Base-by-base conservation (phyloP, 768 basidiomycete species). In the Pisolithus marmoratus region DNA sequence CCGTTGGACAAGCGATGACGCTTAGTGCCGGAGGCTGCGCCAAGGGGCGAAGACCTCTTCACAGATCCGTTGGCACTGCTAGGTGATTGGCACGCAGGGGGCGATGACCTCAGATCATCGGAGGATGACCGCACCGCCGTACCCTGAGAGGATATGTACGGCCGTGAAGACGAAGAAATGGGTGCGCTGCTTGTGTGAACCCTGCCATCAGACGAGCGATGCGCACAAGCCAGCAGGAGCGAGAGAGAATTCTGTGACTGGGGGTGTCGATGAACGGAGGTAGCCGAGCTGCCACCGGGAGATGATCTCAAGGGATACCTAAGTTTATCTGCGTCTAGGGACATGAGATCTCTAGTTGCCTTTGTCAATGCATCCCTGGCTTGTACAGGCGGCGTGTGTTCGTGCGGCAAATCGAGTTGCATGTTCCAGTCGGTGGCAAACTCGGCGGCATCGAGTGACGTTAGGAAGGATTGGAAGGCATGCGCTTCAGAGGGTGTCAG, bases 271-370 rank as follows among this genome's bases (percentile, higher is more conserved):
- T 51, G 52, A 42, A 37, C 52, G 42, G 60, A 45, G 1, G 53
- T 36, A 2, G 38, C 57, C 29, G 59, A 43, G 37, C 46, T 34
- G 12, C 56, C 59, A 1, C 31, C 26, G 5, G 53, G 24, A 31
- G 50, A 63, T 8, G 58, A 38, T n/a, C 48, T 54, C 5, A 66
- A 55, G 3, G 62, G 63, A 46, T 62, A 60, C 24, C 60, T 62
- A 74, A 71, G 82, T 7, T 62, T 68, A 14, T 67, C 73, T 12
- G 55, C 58, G 53, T 85, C 85, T 24, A 90, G 74, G 4, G 85
- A 74, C 83, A 92, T 89, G 41, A 92, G 79, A 66, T 90, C 87
- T 66, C 87, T 89, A 0, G 89, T 91, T 0, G 88, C 88, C 68
- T 85, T 86, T 49, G 84, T 71, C 49, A 92, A 76, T 2, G 83